Base-by-base conservation (phyloP, 2,329 filamentous ascomycete genomes). In the Incumbomyces delicatus region DNA sequence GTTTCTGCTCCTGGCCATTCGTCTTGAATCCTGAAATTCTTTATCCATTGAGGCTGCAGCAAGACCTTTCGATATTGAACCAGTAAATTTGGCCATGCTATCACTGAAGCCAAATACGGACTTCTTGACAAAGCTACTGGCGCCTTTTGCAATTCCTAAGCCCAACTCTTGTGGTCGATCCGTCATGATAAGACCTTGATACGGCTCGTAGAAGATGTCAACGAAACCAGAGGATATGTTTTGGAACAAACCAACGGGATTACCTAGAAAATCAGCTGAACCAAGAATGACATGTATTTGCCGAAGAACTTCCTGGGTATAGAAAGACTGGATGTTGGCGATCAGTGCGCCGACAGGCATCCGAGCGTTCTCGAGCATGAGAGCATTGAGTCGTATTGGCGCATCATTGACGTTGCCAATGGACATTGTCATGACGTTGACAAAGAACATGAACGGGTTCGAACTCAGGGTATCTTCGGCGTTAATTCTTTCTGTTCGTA, bases 401-500 rank as follows among this genome's bases (percentile, higher is more conserved):
- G 92, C 92, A 66, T 98, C 94, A 59, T 98, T 98, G 71, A 98
- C 87, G 59, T 98, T 98, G 53, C 92, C 92, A 59, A 98, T 92
- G 12, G 92, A 94, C 92, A 98, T 98, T 1, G 94, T 96, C 72
- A 98, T 81, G 56, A 96, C 87, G 61, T 98, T 96, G 64, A 96
- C 81, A 62, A 95, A 89, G 70, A 96, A 98, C 89, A 96, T 96
- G 64, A 98, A 76, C 1, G 94, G 94, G 61, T 95, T 98, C 35
- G 79, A 81, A 1, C 87, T 87, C 39, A 88, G 85, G 57, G 92
- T 94, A 63, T 96, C 89, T 63, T 96, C 90, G 2, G 87, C 90
- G 54, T 98, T 98, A 68, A 98, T 85, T 10, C 88, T 81, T 64
- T 98, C 92, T 0, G 92, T 98, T 16, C 92, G 83, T 64, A 98